Percentiles rank a stretch among this genome's conserved stretches.
Evolutionary conservation across 768 basidiomycete species (phyloP).

Genomic region (Lactarius hatsudake): DNA sequence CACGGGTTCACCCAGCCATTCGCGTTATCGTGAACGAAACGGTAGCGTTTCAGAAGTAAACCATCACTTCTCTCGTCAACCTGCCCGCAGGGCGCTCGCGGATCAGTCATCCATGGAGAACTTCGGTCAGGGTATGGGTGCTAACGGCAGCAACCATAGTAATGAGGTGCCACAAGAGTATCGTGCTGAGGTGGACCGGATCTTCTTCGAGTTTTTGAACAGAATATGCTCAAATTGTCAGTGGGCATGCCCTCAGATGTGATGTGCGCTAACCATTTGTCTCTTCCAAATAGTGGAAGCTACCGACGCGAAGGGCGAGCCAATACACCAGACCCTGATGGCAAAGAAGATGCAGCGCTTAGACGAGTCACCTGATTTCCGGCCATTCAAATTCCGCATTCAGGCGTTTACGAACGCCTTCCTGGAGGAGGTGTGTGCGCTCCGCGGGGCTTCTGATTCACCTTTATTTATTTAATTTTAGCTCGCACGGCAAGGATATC

Average conservation of each 20-base stretch:
- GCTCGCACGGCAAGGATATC: constrained; percentile 82
- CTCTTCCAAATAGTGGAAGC: constrained; percentile 68
- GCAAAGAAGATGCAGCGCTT: constrained; percentile 98
- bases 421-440: constrained; percentile 69
- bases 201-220: constrained; percentile 89
- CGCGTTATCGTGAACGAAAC: constrained; percentile 22
- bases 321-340: constrained; percentile 98
- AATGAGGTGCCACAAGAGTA: constrained; percentile 81
- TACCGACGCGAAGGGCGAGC: constrained; percentile 91
- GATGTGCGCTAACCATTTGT: constrained; percentile 25
- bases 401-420: constrained; percentile 97
- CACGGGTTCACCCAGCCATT: constrained; percentile 33
- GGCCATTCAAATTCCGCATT: constrained; percentile 99
- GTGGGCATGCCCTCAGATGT: constrained; percentile 34
- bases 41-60: constrained; percentile 23
- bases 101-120: constrained; percentile 31
- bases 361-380: constrained; percentile 94
- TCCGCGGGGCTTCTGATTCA: constrained; percentile 13
- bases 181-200: constrained; percentile 75
- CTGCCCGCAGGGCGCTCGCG: constrained; percentile 19
- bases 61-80: constrained; percentile 14
- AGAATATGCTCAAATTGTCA: constrained; percentile 85
- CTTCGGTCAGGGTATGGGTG: constrained; percentile 28
- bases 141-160: constrained; percentile 36
- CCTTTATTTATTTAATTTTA: constrained; percentile 33